Evolutionary conservation across 78 protist species (phyloP).

Genomic region (Dictyostelium brefeldianum): DNA sequence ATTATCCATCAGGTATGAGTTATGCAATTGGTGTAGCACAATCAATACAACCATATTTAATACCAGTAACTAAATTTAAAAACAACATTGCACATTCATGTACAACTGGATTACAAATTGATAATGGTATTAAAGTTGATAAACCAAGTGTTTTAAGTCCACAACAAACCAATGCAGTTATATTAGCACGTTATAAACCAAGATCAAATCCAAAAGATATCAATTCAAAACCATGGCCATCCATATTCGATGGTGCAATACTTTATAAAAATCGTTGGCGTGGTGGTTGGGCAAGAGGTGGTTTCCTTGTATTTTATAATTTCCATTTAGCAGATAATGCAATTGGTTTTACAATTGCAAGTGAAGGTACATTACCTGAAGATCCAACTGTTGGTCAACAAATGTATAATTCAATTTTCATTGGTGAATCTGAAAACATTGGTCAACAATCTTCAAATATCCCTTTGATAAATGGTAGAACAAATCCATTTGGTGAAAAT

Average conservation of each 20-base stretch:
- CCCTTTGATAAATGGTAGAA: constrained; percentile 20
- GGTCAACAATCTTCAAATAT: not conserved
- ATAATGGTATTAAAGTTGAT: constrained; percentile 17
- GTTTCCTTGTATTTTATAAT: not conserved
- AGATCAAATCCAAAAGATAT: not conserved
- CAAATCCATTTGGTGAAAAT: constrained; percentile 69
- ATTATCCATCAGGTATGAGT: constrained; percentile 48
- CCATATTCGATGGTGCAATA: constrained; percentile 19
- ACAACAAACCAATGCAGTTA: not conserved
- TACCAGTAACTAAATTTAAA: not conserved
- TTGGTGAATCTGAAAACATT: constrained; percentile 42
- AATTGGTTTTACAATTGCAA: constrained; percentile 59
- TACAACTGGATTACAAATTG: constrained; percentile 8
- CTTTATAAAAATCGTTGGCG: constrained; percentile 62
- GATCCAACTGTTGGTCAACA: constrained; percentile 11
- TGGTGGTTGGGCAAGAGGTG: constrained; percentile 78
- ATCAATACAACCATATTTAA: not conserved
- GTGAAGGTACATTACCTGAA: constrained; percentile 19
- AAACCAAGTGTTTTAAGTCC: not conserved
- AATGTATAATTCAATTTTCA: not conserved
- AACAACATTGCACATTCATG: constrained; percentile 45
- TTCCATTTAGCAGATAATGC: constrained; percentile 63
- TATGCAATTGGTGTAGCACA: not conserved
- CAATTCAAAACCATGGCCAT: not conserved
- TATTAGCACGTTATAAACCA: constrained; percentile 37